Base-by-base conservation (phyloP, 768 basidiomycete species). In the Boletus rufocinnamomeus region DNA sequence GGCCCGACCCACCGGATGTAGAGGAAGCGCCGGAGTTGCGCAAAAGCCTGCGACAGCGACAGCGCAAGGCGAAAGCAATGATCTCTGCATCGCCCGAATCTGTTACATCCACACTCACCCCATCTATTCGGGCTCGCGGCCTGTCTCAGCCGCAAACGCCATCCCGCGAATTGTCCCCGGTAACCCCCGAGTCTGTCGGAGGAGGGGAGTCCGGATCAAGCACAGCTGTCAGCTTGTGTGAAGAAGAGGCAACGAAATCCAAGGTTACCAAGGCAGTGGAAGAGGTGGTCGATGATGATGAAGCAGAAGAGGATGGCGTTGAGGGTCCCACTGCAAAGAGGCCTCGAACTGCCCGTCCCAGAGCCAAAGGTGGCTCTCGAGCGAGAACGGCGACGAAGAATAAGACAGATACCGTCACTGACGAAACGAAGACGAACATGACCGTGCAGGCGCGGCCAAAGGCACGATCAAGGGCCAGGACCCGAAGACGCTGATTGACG, bases 191-290 rank as follows among this genome's bases (percentile, higher is more conserved):
- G 51, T 70, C 70, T 35, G 38, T 70, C 46, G 70, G 63, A 19
- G 70, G 61, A 11, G 62, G 50, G 2, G 69, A 69, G 51, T 74
- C 71, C 4, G 71, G 67, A 16, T 74, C 73, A 9, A 72, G 72
- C 54, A 72, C 73, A 6, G 73, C 73, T 14, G 72, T 72, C 14
- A 73, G 72, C 52, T 35, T 73, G 44, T 72, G 62, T 35, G 72
- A 63, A 5, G 72, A 71, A 50, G 71, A 64, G 17, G 67, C 48
- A 10, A 52, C 60, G 30, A 72, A 65, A 35, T 48, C 58, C 56
- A 71, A 73, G 58, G 44, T 21, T 41, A 37, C 47, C 58, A 59
- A 63, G 50, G 13, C 38, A 3, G 59, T 52, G 11, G 68, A 59
- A 23, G 62, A 62, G 25, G 53, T 52, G 7, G 62, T 34, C 6